Base-by-base conservation (phyloP, 1,139 yeast species). In the Suhomyces atakaporum region DNA sequence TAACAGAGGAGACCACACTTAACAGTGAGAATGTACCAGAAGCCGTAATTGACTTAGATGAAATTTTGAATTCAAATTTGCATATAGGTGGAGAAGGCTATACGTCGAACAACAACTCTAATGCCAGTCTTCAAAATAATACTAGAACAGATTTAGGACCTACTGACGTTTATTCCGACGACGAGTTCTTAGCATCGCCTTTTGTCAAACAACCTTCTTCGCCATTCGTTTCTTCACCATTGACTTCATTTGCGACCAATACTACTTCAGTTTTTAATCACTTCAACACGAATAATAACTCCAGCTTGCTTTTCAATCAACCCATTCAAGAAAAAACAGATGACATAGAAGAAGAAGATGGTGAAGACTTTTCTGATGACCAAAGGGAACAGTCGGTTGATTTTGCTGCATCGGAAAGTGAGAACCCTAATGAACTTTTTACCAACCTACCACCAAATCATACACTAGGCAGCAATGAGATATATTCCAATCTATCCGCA, bases 31-130 rank as follows among this genome's bases (percentile, higher is more conserved):
- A 71, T 29, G 67, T 77, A 3, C 85, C 85, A 0, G 81, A 79
- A 46, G 83, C 84, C 3, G 69, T 78, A 21, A 81, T 81, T 25
- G 84, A 81, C 49, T 60, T 81, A 38, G 85, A 81, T 49, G 78
- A 77, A 38, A 80, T 81, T 10, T 59, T 76, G 12, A 72, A 71
- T 41, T 66, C 70, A 6, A 63, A 62, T 46, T 44, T 62, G 33
- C 67, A 66, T 38, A 58, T 62, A 15, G 62, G 63, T 6, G 56
- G 12, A 11, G 36, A 15, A n/a, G 38, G 39, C 7, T 43, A 45
- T 31, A 19, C 35, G n/a, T 39, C 43, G 3, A 29, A 27, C 15
- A 44, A 38, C 15, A 33, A 36, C 18, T 43, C 47, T 9, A 39
- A 23, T 13, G 20, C 29, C 9, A 36, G 24, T 29, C 38, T 37